A percentile compares a stretch with the other conserved stretches of the same genome.
Conservation (phyloP, 495 filamentous ascomycete genomes). For the Talaromyces wortmannii region DNA sequence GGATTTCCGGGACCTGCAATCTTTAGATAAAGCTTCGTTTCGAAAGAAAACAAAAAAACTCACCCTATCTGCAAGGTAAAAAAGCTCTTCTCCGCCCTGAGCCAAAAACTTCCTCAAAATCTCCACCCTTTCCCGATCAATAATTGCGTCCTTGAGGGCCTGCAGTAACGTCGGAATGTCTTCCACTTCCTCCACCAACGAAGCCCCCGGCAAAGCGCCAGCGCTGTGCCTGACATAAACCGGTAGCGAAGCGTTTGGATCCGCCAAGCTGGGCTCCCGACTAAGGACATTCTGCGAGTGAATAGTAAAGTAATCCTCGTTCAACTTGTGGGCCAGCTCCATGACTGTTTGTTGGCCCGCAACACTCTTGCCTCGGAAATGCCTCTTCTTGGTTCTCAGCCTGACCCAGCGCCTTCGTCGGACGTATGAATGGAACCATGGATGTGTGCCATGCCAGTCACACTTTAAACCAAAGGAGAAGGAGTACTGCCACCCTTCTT, state of each 20-base stretch:
- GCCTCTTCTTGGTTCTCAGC: constrained; percentile 58
- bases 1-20: constrained; percentile 67
- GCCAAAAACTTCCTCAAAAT: constrained; percentile 71
- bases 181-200: constrained; percentile 45
- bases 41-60: neutral
- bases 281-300: constrained; percentile 41
- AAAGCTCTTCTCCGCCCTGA: constrained; percentile 73
- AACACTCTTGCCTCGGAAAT: constrained; percentile 10
- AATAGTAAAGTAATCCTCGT: constrained; percentile 83
- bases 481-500: constrained; percentile 94
- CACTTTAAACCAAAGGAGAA: constrained; percentile 73
- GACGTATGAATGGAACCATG: constrained; percentile 91
- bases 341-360: constrained; percentile 22
- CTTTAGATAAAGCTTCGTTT: neutral
- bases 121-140: constrained; percentile 88
- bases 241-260: constrained; percentile 10
- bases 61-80: constrained; percentile 63
- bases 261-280: constrained; percentile 28
- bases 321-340: constrained; percentile 56
- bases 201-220: neutral
- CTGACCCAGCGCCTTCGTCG: constrained; percentile 83
- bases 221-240: neutral
- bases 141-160: constrained; percentile 56
- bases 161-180: constrained; percentile 60
- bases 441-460: constrained; percentile 85